Evolutionary conservation across 83 land plant genomes (phyloP), one percentile per base, ranked within the genome.

Genomic region (Diphasiastrum complanatum): DNA sequence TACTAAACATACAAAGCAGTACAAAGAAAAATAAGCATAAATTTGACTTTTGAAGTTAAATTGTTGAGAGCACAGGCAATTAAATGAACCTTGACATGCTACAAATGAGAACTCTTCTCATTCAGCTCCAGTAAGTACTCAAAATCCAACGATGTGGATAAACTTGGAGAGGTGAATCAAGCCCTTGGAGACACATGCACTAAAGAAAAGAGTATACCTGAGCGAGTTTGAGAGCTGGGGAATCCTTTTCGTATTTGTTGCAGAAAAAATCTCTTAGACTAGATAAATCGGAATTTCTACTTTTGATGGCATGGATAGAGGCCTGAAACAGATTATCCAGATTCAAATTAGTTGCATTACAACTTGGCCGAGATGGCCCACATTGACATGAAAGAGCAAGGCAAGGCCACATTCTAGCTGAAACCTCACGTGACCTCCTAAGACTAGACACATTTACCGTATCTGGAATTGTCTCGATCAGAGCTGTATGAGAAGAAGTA

Each of bases 381-480:
- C 43, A 40, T 10, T 40, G 24, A 47, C 2, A 10, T 3, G 24
- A 47, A 4, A 2, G 49, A 10, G 49, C 24, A 4, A 47, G 49
- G 49, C 6, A 47, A 10, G 6, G 24, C 10, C 3, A 3, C 10
- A 47, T n/a, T n/a, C n/a, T n/a, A n/a, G n/a, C n/a, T n/a, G n/a
- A n/a, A n/a, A n/a, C n/a, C n/a, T n/a, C n/a, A n/a, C n/a, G n/a
- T n/a, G n/a, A n/a, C n/a, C n/a, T n/a, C n/a, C n/a, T n/a, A n/a
- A n/a, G n/a, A n/a, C n/a, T n/a, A n/a, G n/a, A n/a, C n/a, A n/a
- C n/a, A n/a, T n/a, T 75, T 76, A 95, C 99, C 76, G 99, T 95
- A 67, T 95, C 99, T 35, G 89, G 86, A 66, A 95, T 89, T 18
- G 99, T 95, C 70, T 95, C 99, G 73, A 95, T 95, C 6, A 95